These are phyloP conservation scores for Backusella liffmaniae DNA, from an alignment of 192 early-diverging fungal genomes.

Conservation along the genomic window DNA sequence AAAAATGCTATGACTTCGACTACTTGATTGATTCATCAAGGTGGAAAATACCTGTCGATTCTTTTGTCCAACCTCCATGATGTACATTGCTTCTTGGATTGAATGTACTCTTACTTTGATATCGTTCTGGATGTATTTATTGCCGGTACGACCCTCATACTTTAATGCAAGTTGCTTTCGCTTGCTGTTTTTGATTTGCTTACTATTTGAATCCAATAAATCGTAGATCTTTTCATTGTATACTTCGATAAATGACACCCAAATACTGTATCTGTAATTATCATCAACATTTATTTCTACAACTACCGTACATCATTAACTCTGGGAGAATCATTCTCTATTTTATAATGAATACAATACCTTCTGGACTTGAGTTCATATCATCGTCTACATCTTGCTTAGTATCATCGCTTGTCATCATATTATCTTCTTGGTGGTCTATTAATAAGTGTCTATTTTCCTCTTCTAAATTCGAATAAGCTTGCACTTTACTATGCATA, in stretches of 20 bases:
- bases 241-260: slow-evolving; percentile 89
- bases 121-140: slow-evolving; percentile 59
- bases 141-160: slow-evolving; percentile 36
- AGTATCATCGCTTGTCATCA: background rate
- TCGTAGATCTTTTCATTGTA: slow-evolving; percentile 89
- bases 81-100: slow-evolving; percentile 52
- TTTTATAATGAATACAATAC: background rate
- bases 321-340: background rate
- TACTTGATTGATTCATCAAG: slow-evolving; percentile 53
- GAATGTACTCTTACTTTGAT: slow-evolving; percentile 57
- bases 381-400: background rate
- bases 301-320: background rate
- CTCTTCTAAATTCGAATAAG: slow-evolving; percentile 24
- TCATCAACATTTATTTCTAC: slow-evolving; percentile 7
- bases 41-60: slow-evolving; percentile 60
- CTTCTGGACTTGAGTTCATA: background rate
- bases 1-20: slow-evolving; percentile 65
- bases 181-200: slow-evolving; percentile 17
- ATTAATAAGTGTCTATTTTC: slow-evolving; percentile 23
- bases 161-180: slow-evolving; percentile 37
- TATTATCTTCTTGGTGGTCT: background rate
- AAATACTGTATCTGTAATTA: slow-evolving; percentile 76
- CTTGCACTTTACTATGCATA: slow-evolving; percentile 34
- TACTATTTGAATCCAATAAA: slow-evolving; percentile 52
- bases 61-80: slow-evolving; percentile 56